These are phyloP conservation scores for Leishmania mexicana DNA, from an alignment of 208 protist species.

Conservation along the genomic window DNA sequence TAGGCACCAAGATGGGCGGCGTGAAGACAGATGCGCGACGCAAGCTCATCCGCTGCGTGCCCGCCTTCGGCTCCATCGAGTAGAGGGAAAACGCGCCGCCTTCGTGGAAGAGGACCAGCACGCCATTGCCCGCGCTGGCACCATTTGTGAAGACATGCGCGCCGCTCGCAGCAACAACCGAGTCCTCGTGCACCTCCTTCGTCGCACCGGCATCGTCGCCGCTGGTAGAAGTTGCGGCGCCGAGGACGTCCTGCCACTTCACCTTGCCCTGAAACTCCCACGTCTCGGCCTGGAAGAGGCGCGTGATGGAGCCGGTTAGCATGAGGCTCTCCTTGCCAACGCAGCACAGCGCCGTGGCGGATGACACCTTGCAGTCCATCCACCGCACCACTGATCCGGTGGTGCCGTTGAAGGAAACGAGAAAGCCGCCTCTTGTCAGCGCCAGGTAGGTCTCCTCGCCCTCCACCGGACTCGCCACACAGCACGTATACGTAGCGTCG, in stretches of 20 bases:
- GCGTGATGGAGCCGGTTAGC: slow-evolving; percentile 56
- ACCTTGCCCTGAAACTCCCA: slow-evolving; percentile 87
- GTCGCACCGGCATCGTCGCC: slow-evolving; percentile 4
- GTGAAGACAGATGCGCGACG: slow-evolving; percentile 15
- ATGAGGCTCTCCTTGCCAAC: slow-evolving; percentile 42
- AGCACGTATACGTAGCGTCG: slow-evolving; percentile 60
- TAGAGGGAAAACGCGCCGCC: slow-evolving; percentile 16
- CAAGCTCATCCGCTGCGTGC: slow-evolving; percentile 10
- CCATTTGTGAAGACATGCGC: slow-evolving; percentile 18
- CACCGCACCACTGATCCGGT: slow-evolving; percentile 73
- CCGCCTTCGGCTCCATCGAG: slow-evolving; percentile 17
- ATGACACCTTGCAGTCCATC: slow-evolving; percentile 88
- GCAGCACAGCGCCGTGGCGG: slow-evolving; percentile 37
- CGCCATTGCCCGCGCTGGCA: slow-evolving; percentile 2
- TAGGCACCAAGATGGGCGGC: background rate
- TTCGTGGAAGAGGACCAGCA: slow-evolving; percentile 12
- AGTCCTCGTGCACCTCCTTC: slow-evolving; percentile 18
- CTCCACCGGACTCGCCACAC: slow-evolving; percentile 18
- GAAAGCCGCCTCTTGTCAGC: slow-evolving; percentile 60
- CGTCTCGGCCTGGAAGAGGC: slow-evolving; percentile 56
- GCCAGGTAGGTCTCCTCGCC: slow-evolving; percentile 44
- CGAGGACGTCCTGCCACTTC: slow-evolving; percentile 26
- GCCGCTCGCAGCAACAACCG: background rate
- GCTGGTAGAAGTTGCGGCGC: background rate
- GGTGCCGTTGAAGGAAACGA: slow-evolving; percentile 65